Base-by-base conservation (phyloP, 2,329 filamentous ascomycete genomes). In the Penicillium decumbens region DNA sequence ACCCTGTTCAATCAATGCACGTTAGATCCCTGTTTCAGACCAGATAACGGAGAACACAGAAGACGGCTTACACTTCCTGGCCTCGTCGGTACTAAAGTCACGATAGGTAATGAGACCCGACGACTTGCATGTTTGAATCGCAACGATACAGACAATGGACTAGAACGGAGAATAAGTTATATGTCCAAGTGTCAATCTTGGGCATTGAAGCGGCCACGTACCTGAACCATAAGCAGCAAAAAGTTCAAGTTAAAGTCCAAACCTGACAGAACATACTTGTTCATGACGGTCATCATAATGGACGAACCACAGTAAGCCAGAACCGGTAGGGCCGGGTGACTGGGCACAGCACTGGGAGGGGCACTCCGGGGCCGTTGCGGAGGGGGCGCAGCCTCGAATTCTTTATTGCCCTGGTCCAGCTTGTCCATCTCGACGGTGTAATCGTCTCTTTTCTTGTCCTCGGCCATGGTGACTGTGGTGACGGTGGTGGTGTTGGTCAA, bases 241-340 rank as follows among this genome's bases (percentile, higher is more conserved):
- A 97, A 95, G 74, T 95, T 95, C 64, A 98, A 75, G 74, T 98
- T 98, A 82, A 95, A 98, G 59, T 86, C 82, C 44, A 81, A 80
- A 53, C 93, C 93, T 6, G 89, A 96, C 41, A 98, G 83, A 55
- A 96, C 91, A 71, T 95, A 98, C 79, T 98, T 98, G 77, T 98
- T 98, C 71, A 95, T 93, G n/a, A 96, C 88, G 6, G 93, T 98
- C 93, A 98, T 98, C 71, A 92, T 82, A 68, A 98, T 98, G n/a
- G 91, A 96, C 45, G 92, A 89, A 64, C 87, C 78, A 73, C 93
- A 98, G 78, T 98, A 98, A 42, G 88, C 83, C 58, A 95, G 68
- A 62, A 98, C 88, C 20, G 92, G 90, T 41, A 93, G 69, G 40
- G 82, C 76, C 13, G 90, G 88, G 71, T 83, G 93, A 73, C 90